Evolutionary conservation across 75 land plant genomes (phyloP).

Genomic region (Chamaecyparis obtusa): DNA sequence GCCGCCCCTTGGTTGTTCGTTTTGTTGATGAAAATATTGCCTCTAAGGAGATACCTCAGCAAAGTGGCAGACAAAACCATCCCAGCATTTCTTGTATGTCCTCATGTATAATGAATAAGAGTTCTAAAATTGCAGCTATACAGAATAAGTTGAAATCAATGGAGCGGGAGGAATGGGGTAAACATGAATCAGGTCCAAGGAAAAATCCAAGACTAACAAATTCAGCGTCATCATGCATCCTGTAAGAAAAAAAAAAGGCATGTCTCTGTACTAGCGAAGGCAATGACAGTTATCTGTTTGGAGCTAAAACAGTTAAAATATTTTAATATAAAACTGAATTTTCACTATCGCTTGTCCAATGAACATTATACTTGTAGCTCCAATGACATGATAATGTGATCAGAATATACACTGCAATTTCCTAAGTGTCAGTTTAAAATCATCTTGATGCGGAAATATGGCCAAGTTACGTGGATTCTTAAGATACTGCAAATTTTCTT

Average conservation of each 20-base stretch:
- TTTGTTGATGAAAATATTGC: conserved; percentile 52
- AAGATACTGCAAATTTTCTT: not conserved
- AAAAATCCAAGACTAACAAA: not conserved
- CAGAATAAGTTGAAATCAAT: conserved; percentile 60
- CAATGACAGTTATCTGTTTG: not conserved
- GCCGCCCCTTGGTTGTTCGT: conserved; percentile 75
- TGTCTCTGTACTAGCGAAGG: not conserved
- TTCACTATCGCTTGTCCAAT: not conserved
- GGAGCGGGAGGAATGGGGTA: conserved; percentile 40
- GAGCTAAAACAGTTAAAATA: not conserved
- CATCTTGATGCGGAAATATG: not conserved
- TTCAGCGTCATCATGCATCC: not conserved
- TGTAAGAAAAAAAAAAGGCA: not conserved
- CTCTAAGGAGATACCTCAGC: conserved; percentile 2
- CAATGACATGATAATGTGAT: not conserved
- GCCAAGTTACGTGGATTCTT: not conserved
- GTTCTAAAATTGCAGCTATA: conserved; percentile 69
- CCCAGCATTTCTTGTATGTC: conserved; percentile 7
- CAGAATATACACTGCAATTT: not conserved
- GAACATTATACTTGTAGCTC: not conserved
- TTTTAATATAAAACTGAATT: not conserved
- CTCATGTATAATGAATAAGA: conserved; percentile 30
- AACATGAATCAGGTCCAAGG: not conserved
- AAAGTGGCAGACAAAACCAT: conserved; percentile 4
- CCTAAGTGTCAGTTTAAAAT: not conserved